Base-by-base conservation (phyloP, 495 filamentous ascomycete species). In the Trichocladium antarcticum region DNA sequence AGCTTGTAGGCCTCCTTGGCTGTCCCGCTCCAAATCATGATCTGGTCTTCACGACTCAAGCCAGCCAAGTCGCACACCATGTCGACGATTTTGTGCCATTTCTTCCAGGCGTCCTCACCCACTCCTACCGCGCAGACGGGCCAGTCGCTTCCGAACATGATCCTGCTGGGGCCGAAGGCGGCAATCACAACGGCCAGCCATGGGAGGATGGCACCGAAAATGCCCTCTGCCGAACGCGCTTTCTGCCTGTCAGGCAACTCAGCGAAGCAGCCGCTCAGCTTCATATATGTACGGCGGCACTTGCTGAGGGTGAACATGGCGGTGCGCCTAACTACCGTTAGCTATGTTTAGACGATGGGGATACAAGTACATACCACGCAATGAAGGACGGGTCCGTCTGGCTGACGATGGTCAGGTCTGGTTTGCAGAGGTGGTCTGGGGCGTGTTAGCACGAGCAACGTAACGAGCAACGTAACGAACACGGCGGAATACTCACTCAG, bases 111-210 rank as follows among this genome's bases (percentile, higher is more conserved):
- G 15, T 56, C 66, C n/a, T 69, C 62, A 27, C 77, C 79, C 3
- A 81, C 78, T 3, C 76, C 74, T 16, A 85, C 57, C 52, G 82
- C 85, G 66, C 87, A 90, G 4, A 94, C 83, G 2, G 87, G 89
- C 89, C 88, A 95, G 60, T 94, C 87, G 41, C 81, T 87, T 5
- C 82, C 89, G 63, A 88, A 95, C 81, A 95, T 88, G 47, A 89
- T 73, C 40, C 85, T 69, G n/a, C 69, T 60, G 1, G 82, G 64
- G 6, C 81, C 78, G 61, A 94, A 94, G 2, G 74, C 69, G 16
- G 79, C 76, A 32, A 90, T 69, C 0, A 86, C 62, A 5, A 77
- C 74, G 38, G 77, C 73, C 1, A 88, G 69, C 81, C 85, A 92
- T 1, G 79, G 81, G 22, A 66, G 60, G 36, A 68, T 58, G 39